These are phyloP conservation scores for Torulaspora franciscae DNA, from an alignment of 805 yeast species.

Conservation along the genomic window DNA sequence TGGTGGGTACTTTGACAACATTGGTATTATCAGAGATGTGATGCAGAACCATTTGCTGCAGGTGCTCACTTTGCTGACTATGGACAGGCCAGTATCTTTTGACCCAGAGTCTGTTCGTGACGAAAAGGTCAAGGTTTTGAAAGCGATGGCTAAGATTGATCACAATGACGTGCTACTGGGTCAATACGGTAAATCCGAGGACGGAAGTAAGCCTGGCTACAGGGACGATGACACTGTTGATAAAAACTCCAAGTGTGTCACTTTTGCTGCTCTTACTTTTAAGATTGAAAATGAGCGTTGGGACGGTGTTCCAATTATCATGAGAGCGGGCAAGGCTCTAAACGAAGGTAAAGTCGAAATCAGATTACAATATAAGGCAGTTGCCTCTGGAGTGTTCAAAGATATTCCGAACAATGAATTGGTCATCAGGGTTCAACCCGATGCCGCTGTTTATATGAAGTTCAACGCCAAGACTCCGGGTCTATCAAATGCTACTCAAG, in stretches of 20 bases:
- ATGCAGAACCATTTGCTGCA: conserved; percentile 97
- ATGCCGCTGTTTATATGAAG: conserved; percentile 90
- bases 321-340: conserved; percentile 97
- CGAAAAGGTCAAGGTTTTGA: conserved; percentile 89
- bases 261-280: conserved; percentile 81
- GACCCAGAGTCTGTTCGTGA: conserved; percentile 92
- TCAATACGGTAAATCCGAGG: conserved; percentile 79
- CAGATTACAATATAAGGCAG: conserved; percentile 85
- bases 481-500: conserved; percentile 69
- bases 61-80: conserved; percentile 82
- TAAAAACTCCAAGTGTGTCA: conserved; percentile 76
- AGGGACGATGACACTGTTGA: conserved; percentile 88
- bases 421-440: conserved; percentile 90
- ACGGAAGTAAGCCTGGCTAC: conserved; percentile 87
- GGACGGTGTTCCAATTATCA: conserved; percentile 95
- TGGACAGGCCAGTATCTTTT: conserved; percentile 93
- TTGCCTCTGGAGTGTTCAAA: conserved; percentile 74
- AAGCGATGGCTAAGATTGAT: conserved; percentile 69
- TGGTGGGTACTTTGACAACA: conserved; percentile 94
- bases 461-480: conserved; percentile 94
- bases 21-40: conserved; percentile 95
- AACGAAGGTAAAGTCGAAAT: conserved; percentile 93
- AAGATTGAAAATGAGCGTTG: conserved; percentile 88
- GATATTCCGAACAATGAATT: conserved; percentile 86
- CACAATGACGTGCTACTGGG: conserved; percentile 70